Evolutionary conservation across 2,329 filamentous ascomycete genomes (phyloP), one percentile per base, ranked within the genome.

Genomic region (Trichoderma guizhouense): DNA sequence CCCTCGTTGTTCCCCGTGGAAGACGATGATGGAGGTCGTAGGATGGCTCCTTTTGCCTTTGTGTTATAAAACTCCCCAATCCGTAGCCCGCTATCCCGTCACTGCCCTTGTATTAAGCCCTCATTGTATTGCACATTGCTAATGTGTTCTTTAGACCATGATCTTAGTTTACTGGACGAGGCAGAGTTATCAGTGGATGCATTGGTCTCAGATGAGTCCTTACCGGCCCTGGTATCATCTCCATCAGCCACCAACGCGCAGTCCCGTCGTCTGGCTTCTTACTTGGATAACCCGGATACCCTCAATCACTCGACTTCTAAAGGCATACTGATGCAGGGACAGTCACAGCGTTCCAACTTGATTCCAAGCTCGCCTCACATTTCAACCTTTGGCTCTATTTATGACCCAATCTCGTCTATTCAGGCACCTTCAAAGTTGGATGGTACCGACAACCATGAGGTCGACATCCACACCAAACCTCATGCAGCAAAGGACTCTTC

Each of bases 141-240:
- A 82, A 88, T 80, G 76, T 69, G 76, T 78, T 78, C 76, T 78
- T 75, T 82, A 92, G 90, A 91, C 81, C 89, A 92, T 77, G 87
- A 89, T 64, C 80, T 89, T n/a, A 83, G 85, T 72, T 87, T 86
- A 12, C 83, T 91, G 60, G 89, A 90, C 73, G 89, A 91, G 74
- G 90, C 86, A 14, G 86, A 85, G 3, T 84, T 85, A 57, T 90
- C 87, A n/a, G 88, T 93, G 53, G 91, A 93, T 78, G 90, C 90
- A 4, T 82, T 93, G 5, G 91, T 93, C 14, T 88, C 90, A 26
- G 91, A 93, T 77, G 82, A 88, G n/a, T 72, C 75, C 11, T 76
- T 74, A 32, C 74, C 73, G 26, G 62, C 72, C 9, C 71, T 74
- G 64, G 32, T 73, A 68, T 66, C 47, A 74, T 72, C 18, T 18